Evolutionary conservation across 371 early-diverging fungal species (phyloP), one percentile per base, ranked within the genome.

Genomic region (Apophysomyces trapeziformis): DNA sequence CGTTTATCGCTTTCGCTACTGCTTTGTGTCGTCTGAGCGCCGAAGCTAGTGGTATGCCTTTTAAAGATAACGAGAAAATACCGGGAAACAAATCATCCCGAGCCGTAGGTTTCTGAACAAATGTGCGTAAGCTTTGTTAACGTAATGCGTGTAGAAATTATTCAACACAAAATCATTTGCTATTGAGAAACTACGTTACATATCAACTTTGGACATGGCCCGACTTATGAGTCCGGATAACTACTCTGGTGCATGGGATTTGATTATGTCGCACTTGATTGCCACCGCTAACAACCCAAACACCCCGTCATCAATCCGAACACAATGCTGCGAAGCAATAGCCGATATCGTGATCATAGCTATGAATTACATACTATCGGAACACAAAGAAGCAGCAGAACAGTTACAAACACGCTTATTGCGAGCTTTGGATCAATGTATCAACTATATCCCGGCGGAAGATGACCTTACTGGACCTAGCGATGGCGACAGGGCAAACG

Each of bases 81-180:
- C n/a, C 72, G 7, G 41, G 58, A 4, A 73, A 54, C 35, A 75
- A 82, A 58, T 74, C 72, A 12, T 73, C 82, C 2, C 60, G 77
- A 58, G 66, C 71, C 7, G 82, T 81, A 78, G 73, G 77, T 63
- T n/a, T 35, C 7, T 9, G 4, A 59, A 43, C 9, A 59, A 12
- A 38, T 1, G 35, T 38, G 14, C 16, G 5, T 2, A 11, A 36
- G 16, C 0, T 12, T 21, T 35, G 13, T n/a, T 46, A 18, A 8
- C 35, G 4, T 12, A 21, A 13, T 56, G 3, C 14, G 7, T 66
- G 41, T 71, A 87, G 85, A 89, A 82, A 80, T 74, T 84, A 7
- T 80, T 85, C 14, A 87, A 95, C 47, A 90, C 90, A 39, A 89
- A 88, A 67, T 88, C 92, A 13, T 96, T 95, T 83, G 92, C 97